These are phyloP conservation scores for Alternaria arborescens DNA, from an alignment of 2,329 filamentous ascomycete genomes.

Conservation along the genomic window DNA sequence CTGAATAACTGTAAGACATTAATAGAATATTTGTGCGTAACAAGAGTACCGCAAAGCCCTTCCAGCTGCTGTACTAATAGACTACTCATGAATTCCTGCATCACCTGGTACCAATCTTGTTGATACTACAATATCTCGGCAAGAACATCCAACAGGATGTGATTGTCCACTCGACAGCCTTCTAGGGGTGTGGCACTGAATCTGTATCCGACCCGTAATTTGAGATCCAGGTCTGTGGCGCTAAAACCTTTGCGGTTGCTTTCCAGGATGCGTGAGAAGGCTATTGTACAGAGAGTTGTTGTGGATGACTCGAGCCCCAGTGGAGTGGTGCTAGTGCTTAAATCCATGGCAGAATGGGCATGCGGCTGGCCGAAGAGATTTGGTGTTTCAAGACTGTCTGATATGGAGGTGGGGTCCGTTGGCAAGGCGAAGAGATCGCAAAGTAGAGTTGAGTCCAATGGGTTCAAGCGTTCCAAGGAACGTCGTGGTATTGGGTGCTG, in stretches of 20 bases:
- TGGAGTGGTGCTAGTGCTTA: no score
- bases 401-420: no score
- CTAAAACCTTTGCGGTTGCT: constrained; percentile 23
- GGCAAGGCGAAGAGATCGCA: no score
- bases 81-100: neutral
- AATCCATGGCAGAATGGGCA: no score
- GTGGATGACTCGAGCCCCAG: neutral
- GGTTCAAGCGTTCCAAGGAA: no score
- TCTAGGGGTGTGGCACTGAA: constrained; percentile 13
- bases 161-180: constrained; percentile 27
- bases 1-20: neutral
- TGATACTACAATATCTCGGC: constrained; percentile 13
- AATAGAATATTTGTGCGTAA: neutral
- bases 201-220: constrained; percentile 26
- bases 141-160: constrained; percentile 26
- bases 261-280: constrained; percentile 27
- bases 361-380: no score
- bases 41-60: neutral
- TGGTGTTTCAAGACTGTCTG: no score
- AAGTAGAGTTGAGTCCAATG: no score
- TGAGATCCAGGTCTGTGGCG: constrained; percentile 22
- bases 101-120: neutral
- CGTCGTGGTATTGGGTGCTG: no score
- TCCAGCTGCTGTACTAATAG: neutral
- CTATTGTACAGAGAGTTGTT: constrained; percentile 28